Conservation (phyloP, 1,284 basidiomycete species). For the Phenoliferia sp. region DNA sequence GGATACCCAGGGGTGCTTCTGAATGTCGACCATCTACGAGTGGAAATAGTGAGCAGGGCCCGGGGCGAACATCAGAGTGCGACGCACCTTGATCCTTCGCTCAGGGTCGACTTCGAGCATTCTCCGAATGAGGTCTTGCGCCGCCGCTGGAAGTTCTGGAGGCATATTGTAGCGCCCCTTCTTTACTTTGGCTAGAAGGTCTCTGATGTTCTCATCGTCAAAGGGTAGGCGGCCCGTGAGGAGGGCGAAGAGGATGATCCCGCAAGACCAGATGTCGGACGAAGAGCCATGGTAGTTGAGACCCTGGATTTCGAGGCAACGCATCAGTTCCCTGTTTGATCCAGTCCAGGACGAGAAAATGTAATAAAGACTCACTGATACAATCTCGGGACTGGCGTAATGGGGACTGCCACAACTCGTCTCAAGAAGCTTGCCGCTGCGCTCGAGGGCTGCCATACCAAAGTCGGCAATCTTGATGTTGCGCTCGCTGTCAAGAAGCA, state of each 20-base stretch:
- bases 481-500: constrained; percentile 50
- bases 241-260: constrained; percentile 93
- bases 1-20: constrained; percentile 82
- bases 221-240: constrained; percentile 86
- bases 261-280: constrained; percentile 96
- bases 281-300: constrained; percentile 92
- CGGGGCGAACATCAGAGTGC: too few species aligned
- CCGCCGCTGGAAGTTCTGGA: constrained; percentile 64
- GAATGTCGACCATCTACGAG: constrained; percentile 77
- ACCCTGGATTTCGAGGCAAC: constrained; percentile 47
- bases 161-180: constrained; percentile 81
- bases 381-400: constrained; percentile 94
- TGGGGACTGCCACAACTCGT: constrained; percentile 94
- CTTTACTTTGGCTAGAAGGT: constrained; percentile 77
- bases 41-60: too few species aligned
- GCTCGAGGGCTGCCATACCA: constrained; percentile 87
- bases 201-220: constrained; percentile 89
- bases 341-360: neutral
- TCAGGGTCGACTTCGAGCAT: constrained; percentile 85
- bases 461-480: constrained; percentile 93
- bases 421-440: constrained; percentile 88
- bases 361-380: constrained; percentile 53
- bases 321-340: constrained; percentile 1
- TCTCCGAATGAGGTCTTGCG: constrained; percentile 72
- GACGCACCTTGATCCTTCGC: constrained; percentile 73